These are phyloP conservation scores for Trichoderma asperellum DNA, from an alignment of 2,329 filamentous ascomycete species.

Conservation along the genomic window DNA sequence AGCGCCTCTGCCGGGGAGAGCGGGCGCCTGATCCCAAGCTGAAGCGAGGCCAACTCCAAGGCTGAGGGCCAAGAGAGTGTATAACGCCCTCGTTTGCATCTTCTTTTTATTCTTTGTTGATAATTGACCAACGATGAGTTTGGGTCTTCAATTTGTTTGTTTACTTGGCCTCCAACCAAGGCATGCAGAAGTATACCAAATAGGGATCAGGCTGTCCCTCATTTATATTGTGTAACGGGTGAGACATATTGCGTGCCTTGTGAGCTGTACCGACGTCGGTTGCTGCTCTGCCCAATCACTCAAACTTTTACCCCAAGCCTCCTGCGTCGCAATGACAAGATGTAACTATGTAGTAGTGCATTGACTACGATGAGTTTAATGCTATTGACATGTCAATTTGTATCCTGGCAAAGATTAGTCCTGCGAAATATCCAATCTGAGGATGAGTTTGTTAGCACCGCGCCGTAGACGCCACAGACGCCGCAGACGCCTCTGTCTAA, in stretches of 20 bases:
- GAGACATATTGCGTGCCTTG: background rate
- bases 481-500: background rate
- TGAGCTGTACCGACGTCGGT: background rate
- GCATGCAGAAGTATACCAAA: background rate
- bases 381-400: background rate
- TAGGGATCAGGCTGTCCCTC: background rate
- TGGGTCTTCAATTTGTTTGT: background rate
- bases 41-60: background rate
- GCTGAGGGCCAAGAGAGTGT: background rate
- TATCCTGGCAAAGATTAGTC: background rate
- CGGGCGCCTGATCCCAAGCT: slow-evolving; percentile 19
- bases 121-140: background rate
- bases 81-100: background rate
- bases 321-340: background rate
- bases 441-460: background rate
- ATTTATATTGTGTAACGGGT: background rate
- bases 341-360: background rate
- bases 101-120: background rate
- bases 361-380: background rate
- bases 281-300: background rate
- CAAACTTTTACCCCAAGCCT: background rate
- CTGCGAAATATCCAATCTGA: background rate
- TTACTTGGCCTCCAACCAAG: background rate
- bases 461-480: background rate
- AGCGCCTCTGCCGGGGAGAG: slow-evolving; percentile 19